Evolutionary conservation across 1,284 basidiomycete genomes (phyloP), one percentile per base, ranked within the genome.

Genomic region (Lignosus rhinocerotis): DNA sequence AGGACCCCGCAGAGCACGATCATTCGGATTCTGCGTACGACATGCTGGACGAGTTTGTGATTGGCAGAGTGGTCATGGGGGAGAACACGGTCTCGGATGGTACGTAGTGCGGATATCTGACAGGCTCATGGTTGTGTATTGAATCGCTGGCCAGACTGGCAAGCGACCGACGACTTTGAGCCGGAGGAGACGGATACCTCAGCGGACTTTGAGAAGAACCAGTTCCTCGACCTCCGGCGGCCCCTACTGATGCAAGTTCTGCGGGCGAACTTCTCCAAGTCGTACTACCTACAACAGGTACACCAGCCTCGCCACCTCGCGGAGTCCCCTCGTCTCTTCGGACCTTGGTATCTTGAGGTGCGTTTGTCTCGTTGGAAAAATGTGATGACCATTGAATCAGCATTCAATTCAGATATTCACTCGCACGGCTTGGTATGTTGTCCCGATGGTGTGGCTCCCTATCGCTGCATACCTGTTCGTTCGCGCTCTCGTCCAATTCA

Each of bases 271-370:
- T 97, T 92, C 70, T 90, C 90, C 70, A 99, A 99, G 80, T 86
- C 91, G 21, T 99, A 97, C 73, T 99, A 99, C 74, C 80, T 99
- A 53, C 85, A 93, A 70, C 96, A 99, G 75, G 94, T 99, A 0
- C 96, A 99, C 75, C 94, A 96, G 75, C 93, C 96, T 7, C 87
- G 96, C 49, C 97, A 99, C 74, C 74, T 97, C 53, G 81, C 88
- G 32, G 83, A 95, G 48, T 89, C 94, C 11, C 95, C 95, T 0
- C 86, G 92, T 61, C 79, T 99, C 63, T 98, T 99, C 72, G 90
- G 90, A 16, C 87, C 88, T 6, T 79, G 82, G 58, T 83, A 88
- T 62, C 86, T 98, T 38, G 96, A 99, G 81, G 89, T 87, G 59
- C 32, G 76, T 68, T 10, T 4, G 41, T 11, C 14, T 1, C 14